Evolutionary conservation across 140 eudicot species (phyloP).

Genomic region (Erigeron philadelphicus): DNA sequence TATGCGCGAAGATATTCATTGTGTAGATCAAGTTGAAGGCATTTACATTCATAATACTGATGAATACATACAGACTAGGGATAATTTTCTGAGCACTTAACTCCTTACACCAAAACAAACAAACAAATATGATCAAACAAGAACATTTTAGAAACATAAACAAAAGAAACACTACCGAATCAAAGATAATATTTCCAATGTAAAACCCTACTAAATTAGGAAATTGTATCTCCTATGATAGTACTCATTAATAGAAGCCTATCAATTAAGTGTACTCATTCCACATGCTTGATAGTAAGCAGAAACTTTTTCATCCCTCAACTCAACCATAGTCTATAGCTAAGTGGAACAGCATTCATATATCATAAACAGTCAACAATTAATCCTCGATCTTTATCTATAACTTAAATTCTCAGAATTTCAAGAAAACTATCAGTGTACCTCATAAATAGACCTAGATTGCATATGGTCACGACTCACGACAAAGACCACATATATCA

Average conservation of each 20-base stretch:
- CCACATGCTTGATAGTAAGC: slow-evolving; percentile 15
- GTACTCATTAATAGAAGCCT: background rate
- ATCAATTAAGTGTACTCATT: background rate
- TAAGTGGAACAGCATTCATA: background rate
- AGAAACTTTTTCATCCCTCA: background rate
- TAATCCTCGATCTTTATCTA: background rate
- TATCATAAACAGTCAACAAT: background rate
- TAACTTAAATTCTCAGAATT: background rate
- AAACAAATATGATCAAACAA: slow-evolving; percentile 15
- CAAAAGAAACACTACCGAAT: background rate
- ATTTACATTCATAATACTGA: slow-evolving; percentile 94
- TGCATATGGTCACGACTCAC: slow-evolving; percentile 66
- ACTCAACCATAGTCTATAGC: background rate
- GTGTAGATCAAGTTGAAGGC: slow-evolving; percentile 71
- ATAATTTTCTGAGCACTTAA: slow-evolving; percentile 50
- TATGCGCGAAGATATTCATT: slow-evolving; percentile 59
- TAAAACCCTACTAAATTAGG: background rate
- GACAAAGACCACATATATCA: slow-evolving; percentile 97
- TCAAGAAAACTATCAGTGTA: slow-evolving; percentile 26
- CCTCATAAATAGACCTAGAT: slow-evolving; percentile 91
- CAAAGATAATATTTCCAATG: background rate
- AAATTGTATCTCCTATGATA: background rate
- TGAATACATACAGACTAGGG: slow-evolving; percentile 78
- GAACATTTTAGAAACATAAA: slow-evolving; percentile 16
- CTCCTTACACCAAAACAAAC: slow-evolving; percentile 56